Evolutionary conservation across 805 yeast species (phyloP), one percentile per base, ranked within the genome.

Genomic region (Candida fluviatilis): DNA sequence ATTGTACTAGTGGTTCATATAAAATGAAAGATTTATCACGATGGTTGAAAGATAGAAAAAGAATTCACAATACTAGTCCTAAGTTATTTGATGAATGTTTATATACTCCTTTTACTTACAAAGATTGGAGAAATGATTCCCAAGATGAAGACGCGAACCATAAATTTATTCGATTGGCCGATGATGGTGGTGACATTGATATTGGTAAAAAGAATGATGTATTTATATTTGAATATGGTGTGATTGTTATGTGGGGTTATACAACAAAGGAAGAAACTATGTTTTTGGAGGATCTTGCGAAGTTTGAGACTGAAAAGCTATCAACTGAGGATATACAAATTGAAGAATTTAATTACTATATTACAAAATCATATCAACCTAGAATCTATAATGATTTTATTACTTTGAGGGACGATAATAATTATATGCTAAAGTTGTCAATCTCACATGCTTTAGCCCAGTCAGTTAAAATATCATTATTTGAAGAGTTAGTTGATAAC

Each of bases 211-310:
- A 77, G 42, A 82, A 82, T 7, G 98, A 90, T 55, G 69, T 89
- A 6, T 93, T 90, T 54, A 69, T 93, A 5, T 93, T 93, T 65
- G 96, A 90, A 52, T 93, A 93, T 60, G 99, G 99, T 15, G 99
- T 93, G n/a, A 80, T 88, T 23, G 95, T 93, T 1, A 64, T 93
- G 68, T 93, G 99, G 99, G 99, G 99, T 0, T 93, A 87, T 54
- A 78, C 88, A 2, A 73, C 79, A 38, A 74, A 79, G 37, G 98
- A 93, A 60, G 99, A 93, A 56, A 69, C 71, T 37, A 80, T 88
- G 36, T 86, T 93, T 49, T 63, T 93, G 39, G 75, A 74, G 36
- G 97, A 91, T 54, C 65, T 93, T 48, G 95, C 91, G n/a, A 79
- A 78, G 43, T 93, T 90, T 60, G 99, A 85, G 54, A 83, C 78